Percentiles rank a stretch among this genome's conserved stretches.
These are phyloP conservation scores for Chrysochromulina parva DNA, from an alignment of 78 protist species.

Conservation along the genomic window DNA sequence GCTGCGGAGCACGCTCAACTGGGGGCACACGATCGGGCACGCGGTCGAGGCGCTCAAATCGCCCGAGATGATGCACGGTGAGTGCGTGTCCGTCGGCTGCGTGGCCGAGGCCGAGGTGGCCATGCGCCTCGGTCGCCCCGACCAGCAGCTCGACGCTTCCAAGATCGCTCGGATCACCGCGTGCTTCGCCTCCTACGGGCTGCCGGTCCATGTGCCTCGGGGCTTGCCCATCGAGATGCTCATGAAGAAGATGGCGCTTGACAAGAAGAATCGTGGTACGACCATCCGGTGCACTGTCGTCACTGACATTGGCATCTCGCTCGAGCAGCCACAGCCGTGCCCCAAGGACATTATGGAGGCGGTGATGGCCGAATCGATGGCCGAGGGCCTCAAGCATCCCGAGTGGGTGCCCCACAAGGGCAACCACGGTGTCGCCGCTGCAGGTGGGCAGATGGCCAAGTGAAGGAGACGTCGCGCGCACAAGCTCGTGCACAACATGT, in stretches of 20 bases:
- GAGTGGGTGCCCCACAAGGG: too few relatives aligned
- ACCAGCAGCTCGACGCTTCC: not conserved
- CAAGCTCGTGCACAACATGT: too few relatives aligned
- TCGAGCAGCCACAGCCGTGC: not conserved
- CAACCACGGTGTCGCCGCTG: too few relatives aligned
- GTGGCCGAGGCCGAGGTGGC: constrained; percentile 38
- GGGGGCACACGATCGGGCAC: constrained; percentile 85
- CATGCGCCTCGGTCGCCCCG: not conserved
- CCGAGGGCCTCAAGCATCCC: too few relatives aligned
- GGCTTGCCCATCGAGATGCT: constrained; percentile 9
- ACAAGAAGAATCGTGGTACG: constrained; percentile 71
- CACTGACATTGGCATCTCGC: not conserved
- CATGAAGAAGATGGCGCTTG: constrained; percentile 66
- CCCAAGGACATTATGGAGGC: too few relatives aligned
- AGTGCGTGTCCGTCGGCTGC: constrained; percentile 74
- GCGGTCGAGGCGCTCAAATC: constrained; percentile 74
- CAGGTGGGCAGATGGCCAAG: too few relatives aligned
- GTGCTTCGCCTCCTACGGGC: not conserved
- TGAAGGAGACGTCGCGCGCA: too few relatives aligned
- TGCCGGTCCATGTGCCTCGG: not conserved
- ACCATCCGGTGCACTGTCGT: not conserved
- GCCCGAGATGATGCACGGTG: constrained; percentile 73
- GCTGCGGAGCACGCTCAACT: constrained; percentile 70
- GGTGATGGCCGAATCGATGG: too few relatives aligned
- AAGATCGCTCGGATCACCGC: not conserved